phyloP scores from a whole-genome alignment of 495 filamentous ascomycete genomes.

The Lichina pygmaea region DNA sequence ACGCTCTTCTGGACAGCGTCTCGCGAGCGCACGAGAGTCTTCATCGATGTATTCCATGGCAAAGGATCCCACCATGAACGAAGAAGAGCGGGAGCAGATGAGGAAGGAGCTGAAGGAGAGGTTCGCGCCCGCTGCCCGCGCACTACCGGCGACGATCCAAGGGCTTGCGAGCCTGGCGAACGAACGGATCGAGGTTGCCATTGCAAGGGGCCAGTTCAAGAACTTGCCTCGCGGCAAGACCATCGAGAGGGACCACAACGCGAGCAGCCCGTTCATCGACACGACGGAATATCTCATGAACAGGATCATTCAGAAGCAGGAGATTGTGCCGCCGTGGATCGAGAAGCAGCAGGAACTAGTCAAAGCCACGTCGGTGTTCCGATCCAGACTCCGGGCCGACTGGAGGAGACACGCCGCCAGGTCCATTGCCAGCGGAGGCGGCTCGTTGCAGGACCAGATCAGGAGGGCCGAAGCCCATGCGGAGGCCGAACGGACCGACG shows the following conservation, averaged over 20 bases:
- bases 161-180: conserved; percentile 70
- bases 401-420: conserved; percentile 73
- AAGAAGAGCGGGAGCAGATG: conserved; percentile 41
- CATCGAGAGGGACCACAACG: conserved; percentile 51
- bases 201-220: conserved; percentile 74
- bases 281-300: conserved; percentile 98
- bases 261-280: conserved; percentile 72
- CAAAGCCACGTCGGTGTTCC: conserved; percentile 38
- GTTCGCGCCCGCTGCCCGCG: conserved; percentile 42
- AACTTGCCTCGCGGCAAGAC: conserved; percentile 62
- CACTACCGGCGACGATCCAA: conserved; percentile 51
- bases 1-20: conserved; percentile 24
- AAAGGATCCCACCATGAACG: conserved; percentile 28
- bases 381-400: conserved; percentile 44
- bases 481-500: conserved; percentile 31
- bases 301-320: conserved; percentile 91
- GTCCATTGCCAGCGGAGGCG: conserved; percentile 55
- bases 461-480: conserved; percentile 45
- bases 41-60: conserved; percentile 42
- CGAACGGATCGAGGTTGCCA: conserved; percentile 83
- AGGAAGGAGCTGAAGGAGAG: conserved; percentile 52
- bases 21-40: conserved; percentile 57
- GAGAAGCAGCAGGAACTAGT: conserved; percentile 90
- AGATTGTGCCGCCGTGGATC: conserved; percentile 66
- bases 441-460: conserved; percentile 53